A percentile compares a stretch with the other conserved stretches of the same genome.
Conservation (phyloP, 192 early-diverging fungal species). For the Haplosporangium gracile region DNA sequence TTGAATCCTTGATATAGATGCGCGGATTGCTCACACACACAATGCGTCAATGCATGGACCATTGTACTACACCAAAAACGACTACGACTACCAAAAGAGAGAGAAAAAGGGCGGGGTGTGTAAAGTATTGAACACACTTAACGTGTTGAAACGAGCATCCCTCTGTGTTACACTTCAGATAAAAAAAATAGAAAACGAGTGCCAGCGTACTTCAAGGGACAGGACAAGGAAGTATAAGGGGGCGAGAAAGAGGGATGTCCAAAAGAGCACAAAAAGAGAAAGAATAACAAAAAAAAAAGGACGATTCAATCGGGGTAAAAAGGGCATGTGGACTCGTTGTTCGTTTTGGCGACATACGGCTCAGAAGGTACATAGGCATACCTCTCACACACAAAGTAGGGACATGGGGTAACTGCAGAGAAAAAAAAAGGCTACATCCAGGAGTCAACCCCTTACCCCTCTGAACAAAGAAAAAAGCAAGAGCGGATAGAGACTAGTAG, state of each 20-base stretch:
- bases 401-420: background rate
- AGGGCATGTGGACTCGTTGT: background rate
- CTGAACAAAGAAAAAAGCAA: background rate
- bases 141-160: background rate
- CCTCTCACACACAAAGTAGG: background rate
- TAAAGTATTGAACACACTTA: background rate
- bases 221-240: too few relatives aligned
- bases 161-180: background rate
- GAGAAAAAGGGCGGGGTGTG: background rate
- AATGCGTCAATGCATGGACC: background rate
- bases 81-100: background rate
- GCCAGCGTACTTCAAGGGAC: background rate
- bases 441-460: background rate
- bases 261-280: background rate
- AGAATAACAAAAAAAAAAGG: background rate
- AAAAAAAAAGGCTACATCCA: background rate
- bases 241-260: background rate
- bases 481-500: background rate
- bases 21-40: background rate
- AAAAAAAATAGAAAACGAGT: background rate
- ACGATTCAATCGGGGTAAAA: background rate
- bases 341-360: background rate
- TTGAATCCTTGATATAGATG: conserved; percentile 27
- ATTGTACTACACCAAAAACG: background rate
- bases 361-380: background rate